Conservation (phyloP, 2,329 filamentous ascomycete genomes). For the Pyrenochaeta sp. region DNA sequence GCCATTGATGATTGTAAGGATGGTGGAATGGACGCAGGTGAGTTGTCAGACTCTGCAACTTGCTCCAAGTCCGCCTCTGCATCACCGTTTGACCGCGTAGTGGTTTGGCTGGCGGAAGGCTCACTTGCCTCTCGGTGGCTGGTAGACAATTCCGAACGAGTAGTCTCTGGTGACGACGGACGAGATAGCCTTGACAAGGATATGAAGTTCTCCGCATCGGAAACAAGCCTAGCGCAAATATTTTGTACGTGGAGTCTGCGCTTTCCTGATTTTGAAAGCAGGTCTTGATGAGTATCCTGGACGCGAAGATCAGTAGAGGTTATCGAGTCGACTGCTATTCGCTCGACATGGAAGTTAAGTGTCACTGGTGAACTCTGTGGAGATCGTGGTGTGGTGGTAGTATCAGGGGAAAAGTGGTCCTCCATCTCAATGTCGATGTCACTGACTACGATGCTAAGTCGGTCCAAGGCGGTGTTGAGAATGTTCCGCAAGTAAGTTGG, state of each 20-base stretch:
- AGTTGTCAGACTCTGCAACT: slow-evolving; percentile 1
- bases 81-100: slow-evolving; percentile 4
- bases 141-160: slow-evolving; percentile 51
- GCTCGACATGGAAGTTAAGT: slow-evolving; percentile 70
- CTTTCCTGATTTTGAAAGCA: slow-evolving; percentile 66
- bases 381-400: slow-evolving; percentile 60
- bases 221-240: slow-evolving; percentile 70
- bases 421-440: slow-evolving; percentile 73
- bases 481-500: slow-evolving; percentile 75
- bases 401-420: slow-evolving; percentile 55
- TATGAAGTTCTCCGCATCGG: slow-evolving; percentile 71
- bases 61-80: slow-evolving; percentile 2
- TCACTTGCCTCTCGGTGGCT: slow-evolving; percentile 27
- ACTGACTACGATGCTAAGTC: slow-evolving; percentile 71
- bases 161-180: slow-evolving; percentile 64
- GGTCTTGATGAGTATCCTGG: slow-evolving; percentile 21
- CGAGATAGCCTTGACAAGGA: slow-evolving; percentile 65
- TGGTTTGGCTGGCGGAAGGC: slow-evolving; percentile 20
- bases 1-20: slow-evolving; percentile 5
- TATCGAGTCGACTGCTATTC: slow-evolving; percentile 72
- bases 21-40: slow-evolving; percentile 3
- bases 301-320: slow-evolving; percentile 33
- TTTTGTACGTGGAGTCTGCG: slow-evolving; percentile 69
- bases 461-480: slow-evolving; percentile 76
- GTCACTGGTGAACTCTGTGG: slow-evolving; percentile 63